Percentiles rank a stretch among this genome's conserved stretches.
Conservation (phyloP, 306 rosid genomes). For the Cajanus cajan region DNA sequence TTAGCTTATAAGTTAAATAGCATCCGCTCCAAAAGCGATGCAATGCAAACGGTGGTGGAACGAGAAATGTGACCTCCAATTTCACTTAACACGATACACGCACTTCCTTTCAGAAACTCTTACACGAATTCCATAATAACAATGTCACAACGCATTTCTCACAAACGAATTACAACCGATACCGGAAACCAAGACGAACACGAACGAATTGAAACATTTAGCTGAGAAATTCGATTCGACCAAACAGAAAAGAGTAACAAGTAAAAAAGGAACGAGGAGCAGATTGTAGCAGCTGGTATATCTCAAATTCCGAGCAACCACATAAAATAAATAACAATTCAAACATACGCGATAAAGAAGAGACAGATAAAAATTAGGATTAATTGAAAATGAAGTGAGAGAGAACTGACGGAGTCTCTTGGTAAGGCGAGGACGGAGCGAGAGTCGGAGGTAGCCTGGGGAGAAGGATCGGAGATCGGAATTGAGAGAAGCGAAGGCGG, state of each 20-base stretch:
- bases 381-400: slow-evolving; percentile 23
- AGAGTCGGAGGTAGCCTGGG: slow-evolving; percentile 49
- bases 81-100: background rate
- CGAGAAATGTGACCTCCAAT: background rate
- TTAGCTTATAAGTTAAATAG: background rate
- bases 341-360: background rate
- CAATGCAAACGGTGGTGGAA: background rate
- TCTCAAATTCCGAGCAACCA: background rate
- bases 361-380: background rate
- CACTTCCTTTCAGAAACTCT: background rate
- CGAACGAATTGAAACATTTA: background rate
- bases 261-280: background rate
- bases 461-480: slow-evolving; percentile 53
- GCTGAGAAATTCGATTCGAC: background rate
- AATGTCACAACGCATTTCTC: background rate
- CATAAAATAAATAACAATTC: background rate
- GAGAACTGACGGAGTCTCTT: slow-evolving; percentile 73
- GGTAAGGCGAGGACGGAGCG: slow-evolving; percentile 39
- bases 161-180: background rate
- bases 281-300: background rate
- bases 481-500: slow-evolving; percentile 44
- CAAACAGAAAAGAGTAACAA: background rate
- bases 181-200: background rate
- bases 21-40: background rate
- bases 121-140: background rate